A percentile compares a stretch with the other conserved stretches of the same genome.
These are phyloP conservation scores for Sindora glabra DNA, from an alignment of 306 rosid genomes.

Conservation along the genomic window DNA sequence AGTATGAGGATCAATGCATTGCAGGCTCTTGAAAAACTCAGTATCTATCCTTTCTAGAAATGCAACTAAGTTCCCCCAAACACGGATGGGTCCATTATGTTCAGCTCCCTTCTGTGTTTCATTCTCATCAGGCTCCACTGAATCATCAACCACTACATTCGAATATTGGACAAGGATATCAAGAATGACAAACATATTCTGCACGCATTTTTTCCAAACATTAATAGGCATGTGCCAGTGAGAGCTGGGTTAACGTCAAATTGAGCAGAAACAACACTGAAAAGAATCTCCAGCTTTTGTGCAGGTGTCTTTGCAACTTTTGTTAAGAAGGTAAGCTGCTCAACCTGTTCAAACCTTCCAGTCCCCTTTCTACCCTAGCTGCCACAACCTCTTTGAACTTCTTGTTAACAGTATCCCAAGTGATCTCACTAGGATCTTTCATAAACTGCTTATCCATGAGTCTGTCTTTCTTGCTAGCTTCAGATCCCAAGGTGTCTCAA, in stretches of 20 bases:
- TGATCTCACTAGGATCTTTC: conserved; percentile 91
- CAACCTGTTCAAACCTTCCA: conserved; percentile 94
- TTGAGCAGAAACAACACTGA: conserved; percentile 89
- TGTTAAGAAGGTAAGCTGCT: conserved; percentile 85
- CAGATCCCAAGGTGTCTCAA: conserved; percentile 56
- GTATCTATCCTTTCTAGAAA: conserved; percentile 73
- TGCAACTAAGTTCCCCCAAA: conserved; percentile 94
- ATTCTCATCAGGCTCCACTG: conserved; percentile 78
- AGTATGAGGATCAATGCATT: conserved; percentile 95
- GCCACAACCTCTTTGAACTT: conserved; percentile 94
- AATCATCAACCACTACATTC: conserved; percentile 77
- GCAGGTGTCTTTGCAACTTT: conserved; percentile 99
- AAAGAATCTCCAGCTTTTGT: conserved; percentile 87
- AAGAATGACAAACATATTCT: conserved; percentile 73
- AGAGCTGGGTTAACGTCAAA: conserved; percentile 96
- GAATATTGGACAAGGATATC: conserved; percentile 72
- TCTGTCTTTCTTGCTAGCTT: conserved; percentile 65
- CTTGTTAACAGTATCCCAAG: conserved; percentile 91
- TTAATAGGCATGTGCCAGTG: conserved; percentile 82
- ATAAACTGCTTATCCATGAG: conserved; percentile 73
- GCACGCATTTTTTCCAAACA: conserved; percentile 93
- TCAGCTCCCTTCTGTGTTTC: conserved; percentile 86
- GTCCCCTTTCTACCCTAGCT: conserved; percentile 96
- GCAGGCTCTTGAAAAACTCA: conserved; percentile 93
- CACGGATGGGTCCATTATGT: conserved; percentile 57